phyloP scores from a whole-genome alignment of 179 eudicot species.

The Patellifolia procumbens region DNA sequence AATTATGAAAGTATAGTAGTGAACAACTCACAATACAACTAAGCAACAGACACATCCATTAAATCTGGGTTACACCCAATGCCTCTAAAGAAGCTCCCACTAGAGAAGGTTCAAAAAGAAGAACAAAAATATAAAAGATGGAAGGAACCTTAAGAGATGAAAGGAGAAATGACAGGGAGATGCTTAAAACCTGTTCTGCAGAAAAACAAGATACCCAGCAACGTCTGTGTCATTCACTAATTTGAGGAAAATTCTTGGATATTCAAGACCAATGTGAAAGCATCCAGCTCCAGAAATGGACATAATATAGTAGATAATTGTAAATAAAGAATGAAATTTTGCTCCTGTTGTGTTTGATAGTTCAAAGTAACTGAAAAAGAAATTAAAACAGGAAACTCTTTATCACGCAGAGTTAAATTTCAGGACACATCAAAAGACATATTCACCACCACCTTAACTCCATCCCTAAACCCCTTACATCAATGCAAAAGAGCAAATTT shows the following conservation, averaged over 20 bases:
- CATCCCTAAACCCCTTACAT: not conserved
- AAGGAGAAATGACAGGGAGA: not conserved
- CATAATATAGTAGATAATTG: not conserved
- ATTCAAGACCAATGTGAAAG: not conserved
- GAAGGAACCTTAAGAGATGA: not conserved
- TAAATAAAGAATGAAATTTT: not conserved
- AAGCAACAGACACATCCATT: not conserved
- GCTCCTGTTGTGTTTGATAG: too few species aligned
- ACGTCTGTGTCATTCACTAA: not conserved
- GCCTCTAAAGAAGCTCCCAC: not conserved
- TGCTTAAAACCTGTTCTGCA: not conserved
- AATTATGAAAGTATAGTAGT: not conserved
- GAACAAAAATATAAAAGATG: not conserved
- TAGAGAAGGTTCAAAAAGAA: not conserved
- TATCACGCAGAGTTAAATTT: not conserved
- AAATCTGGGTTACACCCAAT: not conserved
- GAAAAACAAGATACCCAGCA: slow-evolving; percentile 5
- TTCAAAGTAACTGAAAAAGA: not conserved
- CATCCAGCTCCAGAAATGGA: not conserved
- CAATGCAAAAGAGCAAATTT: not conserved
- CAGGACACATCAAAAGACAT: not conserved
- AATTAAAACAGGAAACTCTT: not conserved
- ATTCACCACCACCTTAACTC: not conserved
- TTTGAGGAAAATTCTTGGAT: not conserved
- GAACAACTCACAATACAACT: not conserved